Base-by-base conservation (phyloP, 2,329 filamentous ascomycete genomes). In the Epichloe typhina region DNA sequence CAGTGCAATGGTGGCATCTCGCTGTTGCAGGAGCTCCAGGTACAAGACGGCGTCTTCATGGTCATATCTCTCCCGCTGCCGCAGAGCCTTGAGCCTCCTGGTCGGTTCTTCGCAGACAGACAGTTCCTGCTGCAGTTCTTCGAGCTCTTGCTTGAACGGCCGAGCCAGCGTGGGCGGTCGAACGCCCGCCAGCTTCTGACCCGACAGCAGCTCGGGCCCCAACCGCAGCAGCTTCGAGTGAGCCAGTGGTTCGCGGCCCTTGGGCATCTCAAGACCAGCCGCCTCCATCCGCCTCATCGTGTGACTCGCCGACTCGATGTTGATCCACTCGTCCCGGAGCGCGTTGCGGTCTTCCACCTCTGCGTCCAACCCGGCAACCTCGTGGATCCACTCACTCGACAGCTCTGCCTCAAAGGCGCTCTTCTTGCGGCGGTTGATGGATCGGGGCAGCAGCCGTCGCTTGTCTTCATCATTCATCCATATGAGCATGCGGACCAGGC, bases 401-500 rank as follows among this genome's bases (percentile, higher is more conserved):
- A 84, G 65, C 56, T 88, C 82, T 2, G 76, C 71, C 49, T 84
- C 72, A 4, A 86, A 62, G 4, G 77, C 72, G 21, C 72, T 63
- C 44, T 80, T 82, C 41, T 67, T 73, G n/a, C 83, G 76, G 1
- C 70, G 64, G 36, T 70, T 64, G 3, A 85, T 61, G 2, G 70
- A 68, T 49, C 76, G 77, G 0, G 90, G 84, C 7, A 95, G 52
- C 1, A 87, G 57, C 1, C 64, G 54, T 6, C 66, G 59, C 55
- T 80, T 80, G 51, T 88, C 83, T 0, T 76, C 70, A 42, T 82
- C 71, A 1, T 77, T 74, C 3, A 82, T 60, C 82, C 89, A 90
- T 39, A 90, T 62, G 1, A 97, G 73, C 72, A 91, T 83, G 46
- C 89, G 81, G 3, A 95, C 82, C 17, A 83, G 76, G 3, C 91